Conservation (phyloP, 768 basidiomycete genomes). For the Grammothele lineata region DNA sequence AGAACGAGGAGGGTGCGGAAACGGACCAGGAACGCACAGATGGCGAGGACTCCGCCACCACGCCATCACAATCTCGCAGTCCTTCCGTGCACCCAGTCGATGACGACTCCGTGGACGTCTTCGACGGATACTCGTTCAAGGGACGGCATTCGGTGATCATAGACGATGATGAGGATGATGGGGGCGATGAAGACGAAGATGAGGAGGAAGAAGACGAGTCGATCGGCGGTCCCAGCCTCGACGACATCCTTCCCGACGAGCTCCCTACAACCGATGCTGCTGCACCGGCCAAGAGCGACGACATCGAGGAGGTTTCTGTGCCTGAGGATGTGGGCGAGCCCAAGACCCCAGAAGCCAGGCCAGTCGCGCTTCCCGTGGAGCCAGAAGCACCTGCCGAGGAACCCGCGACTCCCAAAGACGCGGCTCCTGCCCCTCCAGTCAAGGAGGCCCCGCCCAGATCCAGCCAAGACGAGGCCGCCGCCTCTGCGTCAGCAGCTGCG, state of each 20-base stretch:
- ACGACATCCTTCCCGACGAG: slow-evolving; percentile 19
- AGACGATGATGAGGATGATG: slow-evolving; percentile 67
- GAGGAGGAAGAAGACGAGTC: slow-evolving; percentile 28
- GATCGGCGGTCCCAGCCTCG: slow-evolving; percentile 17
- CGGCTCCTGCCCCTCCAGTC: slow-evolving; percentile 3
- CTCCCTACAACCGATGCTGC: not conserved
- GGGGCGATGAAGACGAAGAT: slow-evolving; percentile 43
- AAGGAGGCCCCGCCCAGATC: slow-evolving; percentile 4
- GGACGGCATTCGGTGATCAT: slow-evolving; percentile 77
- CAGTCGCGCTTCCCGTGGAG: slow-evolving; percentile 29
- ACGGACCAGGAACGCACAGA: slow-evolving; percentile 73
- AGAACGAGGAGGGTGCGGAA: slow-evolving; percentile 54
- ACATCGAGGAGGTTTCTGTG: slow-evolving; percentile 12
- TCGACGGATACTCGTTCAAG: slow-evolving; percentile 94
- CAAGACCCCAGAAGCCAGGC: slow-evolving; percentile 72
- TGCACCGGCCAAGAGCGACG: not conserved
- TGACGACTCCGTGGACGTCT: slow-evolving; percentile 69
- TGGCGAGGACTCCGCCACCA: slow-evolving; percentile 73
- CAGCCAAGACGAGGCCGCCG: slow-evolving; percentile 18
- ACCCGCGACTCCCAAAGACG: not conserved
- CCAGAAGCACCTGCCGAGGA: slow-evolving; percentile 4
- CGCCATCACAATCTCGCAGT: slow-evolving; percentile 75
- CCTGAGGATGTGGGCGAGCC: slow-evolving; percentile 45
- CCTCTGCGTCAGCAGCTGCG: slow-evolving; percentile 12
- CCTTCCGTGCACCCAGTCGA: slow-evolving; percentile 53